Evolutionary conservation across 805 yeast species (phyloP).

Genomic region (Zygoascus bituminiphila): DNA sequence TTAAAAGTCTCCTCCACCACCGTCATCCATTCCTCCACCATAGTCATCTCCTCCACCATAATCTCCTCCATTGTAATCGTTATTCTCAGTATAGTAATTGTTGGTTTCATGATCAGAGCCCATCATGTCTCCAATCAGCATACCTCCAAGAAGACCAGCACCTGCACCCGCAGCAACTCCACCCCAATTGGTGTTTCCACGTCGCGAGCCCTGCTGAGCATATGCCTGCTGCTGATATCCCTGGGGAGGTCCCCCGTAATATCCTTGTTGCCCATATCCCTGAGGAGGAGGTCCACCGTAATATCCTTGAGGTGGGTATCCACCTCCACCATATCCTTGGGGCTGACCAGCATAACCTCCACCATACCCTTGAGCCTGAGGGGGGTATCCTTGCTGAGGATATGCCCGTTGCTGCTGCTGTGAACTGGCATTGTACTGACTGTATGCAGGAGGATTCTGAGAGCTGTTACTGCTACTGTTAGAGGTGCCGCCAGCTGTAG

Average conservation of each 20-base stretch:
- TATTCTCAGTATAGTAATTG: conserved; percentile 30
- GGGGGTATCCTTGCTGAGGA: conserved; percentile 5
- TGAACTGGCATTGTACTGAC: neutral
- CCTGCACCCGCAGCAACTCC: conserved; percentile 44
- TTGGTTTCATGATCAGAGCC: conserved; percentile 23
- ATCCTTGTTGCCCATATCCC: conserved; percentile 19
- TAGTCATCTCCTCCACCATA: conserved; percentile 25
- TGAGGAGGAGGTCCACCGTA: conserved; percentile 13
- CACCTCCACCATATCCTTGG: conserved; percentile 4
- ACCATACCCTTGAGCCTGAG: conserved; percentile 13
- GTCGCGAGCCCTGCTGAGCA: conserved; percentile 25
- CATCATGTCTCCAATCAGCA: conserved; percentile 41
- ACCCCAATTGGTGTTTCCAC: conserved; percentile 32
- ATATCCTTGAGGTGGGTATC: conserved; percentile 5
- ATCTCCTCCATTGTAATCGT: conserved; percentile 33
- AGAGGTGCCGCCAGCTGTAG: neutral
- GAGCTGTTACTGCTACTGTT: neutral
- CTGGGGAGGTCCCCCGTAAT: neutral
- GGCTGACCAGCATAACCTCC: conserved; percentile 2
- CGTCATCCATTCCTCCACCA: conserved; percentile 14
- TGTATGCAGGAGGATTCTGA: neutral
- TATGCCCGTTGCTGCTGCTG: conserved; percentile 1
- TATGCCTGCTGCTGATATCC: conserved; percentile 15
- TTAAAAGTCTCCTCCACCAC: conserved; percentile 12
- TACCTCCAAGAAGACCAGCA: conserved; percentile 57